Evolutionary conservation across 2,329 filamentous ascomycete species (phyloP).

Genomic region (Talaromyces sp.): DNA sequence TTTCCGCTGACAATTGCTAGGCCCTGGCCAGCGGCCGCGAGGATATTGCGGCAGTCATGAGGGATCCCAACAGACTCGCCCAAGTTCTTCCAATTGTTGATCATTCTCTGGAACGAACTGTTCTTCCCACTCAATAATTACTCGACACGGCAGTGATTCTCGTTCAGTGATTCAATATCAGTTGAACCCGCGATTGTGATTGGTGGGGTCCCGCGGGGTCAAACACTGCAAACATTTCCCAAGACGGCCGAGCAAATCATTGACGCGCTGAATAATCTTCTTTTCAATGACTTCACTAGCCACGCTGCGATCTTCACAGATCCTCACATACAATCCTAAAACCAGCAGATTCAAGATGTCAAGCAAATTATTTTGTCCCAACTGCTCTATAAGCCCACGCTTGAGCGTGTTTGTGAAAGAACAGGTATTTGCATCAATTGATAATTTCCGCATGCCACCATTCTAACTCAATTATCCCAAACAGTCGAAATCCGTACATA

Average conservation of each 20-base stretch:
- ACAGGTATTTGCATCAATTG: constrained; percentile 13
- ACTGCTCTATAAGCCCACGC: constrained; percentile 7
- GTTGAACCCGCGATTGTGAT: neutral
- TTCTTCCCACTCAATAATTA: constrained; percentile 22
- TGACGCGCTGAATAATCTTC: constrained; percentile 13
- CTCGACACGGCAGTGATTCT: neutral
- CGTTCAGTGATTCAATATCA: neutral
- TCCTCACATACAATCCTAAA: neutral
- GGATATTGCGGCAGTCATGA: constrained; percentile 70
- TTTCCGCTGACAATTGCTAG: constrained; percentile 26
- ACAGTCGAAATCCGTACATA: constrained; percentile 13
- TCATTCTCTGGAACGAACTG: constrained; percentile 59
- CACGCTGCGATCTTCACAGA: neutral
- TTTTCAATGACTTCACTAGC: constrained; percentile 11
- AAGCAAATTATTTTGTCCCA: constrained; percentile 16
- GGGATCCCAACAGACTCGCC: constrained; percentile 74
- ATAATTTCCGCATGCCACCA: neutral
- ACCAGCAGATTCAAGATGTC: constrained; percentile 8
- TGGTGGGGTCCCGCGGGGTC: constrained; percentile 15
- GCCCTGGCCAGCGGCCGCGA: constrained; percentile 59
- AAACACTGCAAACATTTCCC: constrained; percentile 33
- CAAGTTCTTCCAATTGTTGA: constrained; percentile 69
- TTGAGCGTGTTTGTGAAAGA: constrained; percentile 11
- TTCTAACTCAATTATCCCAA: neutral
- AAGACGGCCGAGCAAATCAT: constrained; percentile 8